Base-by-base conservation (phyloP, 257 asterid genomes). In the Ballota nigra region DNA sequence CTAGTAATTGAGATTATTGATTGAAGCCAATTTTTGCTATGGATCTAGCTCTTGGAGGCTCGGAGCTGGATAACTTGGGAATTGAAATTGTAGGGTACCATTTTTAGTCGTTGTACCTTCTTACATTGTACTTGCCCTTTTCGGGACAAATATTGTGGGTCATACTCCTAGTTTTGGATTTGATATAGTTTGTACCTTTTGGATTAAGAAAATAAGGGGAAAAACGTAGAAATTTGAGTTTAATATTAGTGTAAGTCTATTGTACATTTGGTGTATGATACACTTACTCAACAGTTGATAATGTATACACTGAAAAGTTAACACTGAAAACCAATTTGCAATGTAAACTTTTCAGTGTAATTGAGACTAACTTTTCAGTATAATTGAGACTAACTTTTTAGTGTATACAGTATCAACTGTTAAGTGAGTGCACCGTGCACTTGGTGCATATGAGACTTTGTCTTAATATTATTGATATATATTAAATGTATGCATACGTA, bases 91-190 rank as follows among this genome's bases (percentile, higher is more conserved):
- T 34, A 28, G 75, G 51, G 78, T 8, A 31, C 51, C 64, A 43
- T 43, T n/a, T 58, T 28, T 19, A 38, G 24, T 36, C 55, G 55
- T 47, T 36, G 55, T 66, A 40, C 29, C 38, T 61, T 63, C 70
- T 56, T 55, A 69, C 73, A 78, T 63, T 74, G 83, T 63, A 69
- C 66, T 23, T 69, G 77, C 28, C 59, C 66, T 63, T 78, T 74
- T 56, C 29, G 18, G 23, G 60, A 34, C 59, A 33, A 40, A 22
- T 56, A 24, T 33, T 58, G 66, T 74, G 70, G 73, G 74, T 31
- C 74, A 74, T 15, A 31, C 68, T 9, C 69, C 23, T 41, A 3
- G 15, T 63, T 52, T 53, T 26, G 24, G 63, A 56, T 45, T 53
- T 26, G 0, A 33, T 63, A 2, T 5, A 23, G 8, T 62, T 63